Percentiles rank a stretch among this genome's conserved stretches.
These are phyloP conservation scores for Plantago coronopus DNA, from an alignment of 305 asterid species.

Conservation along the genomic window DNA sequence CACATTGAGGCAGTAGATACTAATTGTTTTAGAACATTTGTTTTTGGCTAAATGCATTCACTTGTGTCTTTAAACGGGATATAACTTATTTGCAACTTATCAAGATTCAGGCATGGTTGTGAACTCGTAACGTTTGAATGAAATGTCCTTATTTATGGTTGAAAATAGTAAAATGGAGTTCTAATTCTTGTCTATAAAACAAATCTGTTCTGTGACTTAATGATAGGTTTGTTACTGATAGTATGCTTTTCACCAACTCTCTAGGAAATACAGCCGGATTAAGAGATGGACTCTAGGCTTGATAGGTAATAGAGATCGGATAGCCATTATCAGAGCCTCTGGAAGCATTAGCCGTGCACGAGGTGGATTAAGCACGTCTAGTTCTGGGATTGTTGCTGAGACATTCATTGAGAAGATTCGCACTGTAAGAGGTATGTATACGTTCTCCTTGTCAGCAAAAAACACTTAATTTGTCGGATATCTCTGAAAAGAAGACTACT, in stretches of 20 bases:
- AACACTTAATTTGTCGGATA: conserved; percentile 16
- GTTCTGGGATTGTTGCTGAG: conserved; percentile 82
- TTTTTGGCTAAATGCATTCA: conserved; percentile 16
- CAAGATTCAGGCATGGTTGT: conserved; percentile 11
- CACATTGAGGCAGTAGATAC: too few relatives aligned
- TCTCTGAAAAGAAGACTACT: not conserved
- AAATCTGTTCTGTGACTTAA: not conserved
- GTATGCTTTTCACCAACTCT: conserved; percentile 17
- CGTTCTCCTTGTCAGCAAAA: conserved; percentile 5
- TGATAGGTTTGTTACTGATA: conserved; percentile 15
- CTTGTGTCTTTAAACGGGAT: conserved; percentile 12
- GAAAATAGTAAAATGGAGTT: not conserved
- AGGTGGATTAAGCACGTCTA: conserved; percentile 54
- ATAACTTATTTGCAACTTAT: conserved; percentile 8
- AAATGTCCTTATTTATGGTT: not conserved
- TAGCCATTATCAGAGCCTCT: conserved; percentile 91
- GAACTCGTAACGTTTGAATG: not conserved
- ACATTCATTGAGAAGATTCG: conserved; percentile 84
- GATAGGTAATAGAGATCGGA: conserved; percentile 60
- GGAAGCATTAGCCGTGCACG: conserved; percentile 83
- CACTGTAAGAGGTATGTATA: conserved; percentile 57
- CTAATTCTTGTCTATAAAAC: not conserved
- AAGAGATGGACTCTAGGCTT: conserved; percentile 84
- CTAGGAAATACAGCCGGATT: conserved; percentile 75
- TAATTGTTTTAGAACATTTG: conserved; percentile 9